Conservation (phyloP, 129 eudicot species). For the Artemisia argyi region DNA sequence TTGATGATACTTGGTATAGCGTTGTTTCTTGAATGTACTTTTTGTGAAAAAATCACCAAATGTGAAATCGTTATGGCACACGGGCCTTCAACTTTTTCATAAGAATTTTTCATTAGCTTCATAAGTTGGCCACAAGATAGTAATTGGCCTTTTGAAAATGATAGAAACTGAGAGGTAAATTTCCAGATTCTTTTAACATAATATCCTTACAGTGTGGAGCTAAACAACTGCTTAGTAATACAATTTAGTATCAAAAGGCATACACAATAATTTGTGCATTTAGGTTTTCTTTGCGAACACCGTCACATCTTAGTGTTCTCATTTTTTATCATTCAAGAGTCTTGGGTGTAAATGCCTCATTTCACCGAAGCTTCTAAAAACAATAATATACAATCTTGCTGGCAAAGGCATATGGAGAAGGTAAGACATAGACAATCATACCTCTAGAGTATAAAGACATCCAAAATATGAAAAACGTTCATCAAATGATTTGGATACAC, state of each 20-base stretch:
- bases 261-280: not conserved
- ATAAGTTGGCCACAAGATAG: constrained; percentile 93
- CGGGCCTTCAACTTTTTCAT: constrained; percentile 96
- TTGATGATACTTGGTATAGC: constrained; percentile 98
- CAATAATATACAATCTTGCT: no score
- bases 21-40: constrained; percentile 80
- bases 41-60: constrained; percentile 77
- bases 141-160: constrained; percentile 85
- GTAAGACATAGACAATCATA: no score
- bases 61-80: constrained; percentile 92
- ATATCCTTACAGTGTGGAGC: constrained; percentile 14
- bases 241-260: not conserved
- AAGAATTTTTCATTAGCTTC: constrained; percentile 85
- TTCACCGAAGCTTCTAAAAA: no score
- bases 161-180: constrained; percentile 89
- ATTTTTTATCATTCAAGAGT: no score
- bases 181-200: not conserved
- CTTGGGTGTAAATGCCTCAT: no score
- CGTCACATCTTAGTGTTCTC: no score
- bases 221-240: not conserved
- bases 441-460: no score
- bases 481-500: no score
- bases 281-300: no score
- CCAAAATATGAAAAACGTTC: no score
- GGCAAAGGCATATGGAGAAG: no score